Conservation (phyloP, 2,329 filamentous ascomycete species). For the Diaporthe nobilis region DNA sequence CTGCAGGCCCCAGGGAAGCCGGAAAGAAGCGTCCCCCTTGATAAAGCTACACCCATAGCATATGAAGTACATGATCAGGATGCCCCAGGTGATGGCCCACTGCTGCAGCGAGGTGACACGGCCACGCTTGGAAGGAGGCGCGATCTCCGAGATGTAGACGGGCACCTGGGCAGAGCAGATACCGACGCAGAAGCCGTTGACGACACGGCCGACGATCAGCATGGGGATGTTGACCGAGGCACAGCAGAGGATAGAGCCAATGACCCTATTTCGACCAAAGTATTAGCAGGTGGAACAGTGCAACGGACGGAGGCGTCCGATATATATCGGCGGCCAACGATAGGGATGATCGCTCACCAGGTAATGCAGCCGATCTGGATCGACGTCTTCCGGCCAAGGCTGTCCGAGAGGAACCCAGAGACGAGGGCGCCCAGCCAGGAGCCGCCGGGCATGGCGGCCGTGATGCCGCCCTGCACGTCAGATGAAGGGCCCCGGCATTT, state of each 20-base stretch:
- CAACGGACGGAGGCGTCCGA: not conserved
- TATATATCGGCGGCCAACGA: no score
- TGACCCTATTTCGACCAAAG: slow-evolving; percentile 53
- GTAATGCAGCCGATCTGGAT: slow-evolving; percentile 66
- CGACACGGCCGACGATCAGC: slow-evolving; percentile 78
- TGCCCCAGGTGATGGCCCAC: slow-evolving; percentile 62
- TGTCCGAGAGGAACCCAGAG: slow-evolving; percentile 72
- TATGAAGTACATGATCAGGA: slow-evolving; percentile 63
- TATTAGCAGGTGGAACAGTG: not conserved
- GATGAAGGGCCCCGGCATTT: slow-evolving; percentile 66
- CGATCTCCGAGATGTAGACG: slow-evolving; percentile 78
- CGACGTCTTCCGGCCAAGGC: slow-evolving; percentile 61
- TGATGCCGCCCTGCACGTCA: slow-evolving; percentile 73
- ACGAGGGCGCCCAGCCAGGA: slow-evolving; percentile 76
- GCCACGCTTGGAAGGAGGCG: slow-evolving; percentile 61
- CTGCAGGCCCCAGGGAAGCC: slow-evolving; percentile 64
- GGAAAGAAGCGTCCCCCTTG: slow-evolving; percentile 59
- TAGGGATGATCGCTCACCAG: slow-evolving; percentile 57
- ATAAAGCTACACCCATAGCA: slow-evolving; percentile 63
- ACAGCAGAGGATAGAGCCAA: slow-evolving; percentile 62
- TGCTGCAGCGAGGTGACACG: slow-evolving; percentile 61
- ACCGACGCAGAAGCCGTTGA: slow-evolving; percentile 80
- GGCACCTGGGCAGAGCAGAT: slow-evolving; percentile 81
- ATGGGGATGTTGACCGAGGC: slow-evolving; percentile 64
- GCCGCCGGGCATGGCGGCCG: slow-evolving; percentile 78